These are phyloP conservation scores for Geosiphon pyriformis DNA, from an alignment of 192 early-diverging fungal species.

Conservation along the genomic window DNA sequence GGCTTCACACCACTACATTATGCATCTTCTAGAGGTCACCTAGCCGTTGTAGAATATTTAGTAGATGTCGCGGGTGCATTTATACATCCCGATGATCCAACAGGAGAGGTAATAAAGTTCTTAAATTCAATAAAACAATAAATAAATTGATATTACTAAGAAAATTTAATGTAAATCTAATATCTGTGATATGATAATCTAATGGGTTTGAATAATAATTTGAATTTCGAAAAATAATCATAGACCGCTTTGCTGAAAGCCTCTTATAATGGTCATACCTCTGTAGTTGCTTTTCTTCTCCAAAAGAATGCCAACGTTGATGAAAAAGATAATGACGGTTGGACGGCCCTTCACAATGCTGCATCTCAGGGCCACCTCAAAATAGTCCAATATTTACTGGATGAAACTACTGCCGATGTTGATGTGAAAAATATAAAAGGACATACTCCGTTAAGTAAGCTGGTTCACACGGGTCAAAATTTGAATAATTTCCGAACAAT, in stretches of 20 bases:
- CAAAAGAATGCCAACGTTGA: conserved; percentile 54
- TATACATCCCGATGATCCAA: conserved; percentile 57
- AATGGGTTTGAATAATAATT: not conserved
- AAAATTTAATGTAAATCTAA: no score
- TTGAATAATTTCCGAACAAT: no score
- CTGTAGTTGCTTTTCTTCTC: conserved; percentile 56
- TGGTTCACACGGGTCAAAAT: not conserved
- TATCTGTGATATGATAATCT: conserved; percentile 1
- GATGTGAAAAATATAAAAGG: conserved; percentile 58
- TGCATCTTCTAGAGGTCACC: conserved; percentile 54
- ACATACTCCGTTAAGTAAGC: conserved; percentile 67
- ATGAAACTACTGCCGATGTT: conserved; percentile 49
- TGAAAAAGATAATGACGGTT: conserved; percentile 68
- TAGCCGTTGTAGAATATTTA: conserved; percentile 49
- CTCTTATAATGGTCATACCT: conserved; percentile 56
- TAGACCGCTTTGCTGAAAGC: conserved; percentile 72
- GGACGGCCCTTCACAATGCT: conserved; percentile 80
- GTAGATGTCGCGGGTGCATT: conserved; percentile 52
- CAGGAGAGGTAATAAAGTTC: conserved; percentile 73
- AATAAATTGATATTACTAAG: no score
- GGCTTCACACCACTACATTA: conserved; percentile 58
- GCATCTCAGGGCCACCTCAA: conserved; percentile 53
- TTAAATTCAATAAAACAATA: no score
- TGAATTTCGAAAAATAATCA: not conserved
- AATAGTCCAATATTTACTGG: conserved; percentile 54